A percentile compares a stretch with the other conserved stretches of the same genome.
Evolutionary conservation across 1,139 yeast genomes (phyloP).

Genomic region (Ogataea hybrid): DNA sequence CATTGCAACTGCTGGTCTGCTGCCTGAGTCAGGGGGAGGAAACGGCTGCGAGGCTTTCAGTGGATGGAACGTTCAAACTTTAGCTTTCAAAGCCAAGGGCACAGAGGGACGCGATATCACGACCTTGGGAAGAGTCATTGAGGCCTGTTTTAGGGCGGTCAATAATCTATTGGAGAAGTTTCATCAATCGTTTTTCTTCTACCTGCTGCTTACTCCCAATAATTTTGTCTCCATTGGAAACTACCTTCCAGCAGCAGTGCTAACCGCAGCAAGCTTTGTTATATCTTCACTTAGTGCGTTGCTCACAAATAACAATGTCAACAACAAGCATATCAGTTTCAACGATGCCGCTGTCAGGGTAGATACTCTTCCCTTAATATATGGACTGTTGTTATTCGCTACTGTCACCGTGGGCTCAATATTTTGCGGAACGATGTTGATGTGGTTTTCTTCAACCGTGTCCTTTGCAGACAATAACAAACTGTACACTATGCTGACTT

Average conservation of each 20-base stretch:
- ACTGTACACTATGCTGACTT: constrained; percentile 14
- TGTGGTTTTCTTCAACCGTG: constrained; percentile 10
- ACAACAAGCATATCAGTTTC: constrained; percentile 14
- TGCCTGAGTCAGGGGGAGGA: constrained; percentile 28
- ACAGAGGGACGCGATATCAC: constrained; percentile 74
- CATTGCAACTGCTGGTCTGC: constrained; percentile 70
- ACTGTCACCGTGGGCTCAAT: constrained; percentile 13
- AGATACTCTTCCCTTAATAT: constrained; percentile 20
- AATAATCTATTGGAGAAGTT: constrained; percentile 92
- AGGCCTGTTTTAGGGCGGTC: constrained; percentile 82
- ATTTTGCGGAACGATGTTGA: constrained; percentile 18
- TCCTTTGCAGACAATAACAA: constrained; percentile 12
- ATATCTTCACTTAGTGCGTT: constrained; percentile 64
- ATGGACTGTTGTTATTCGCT: constrained; percentile 21
- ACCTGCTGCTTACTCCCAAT: constrained; percentile 74
- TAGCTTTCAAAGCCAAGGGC: constrained; percentile 67
- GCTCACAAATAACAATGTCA: constrained; percentile 40
- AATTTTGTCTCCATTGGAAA: constrained; percentile 92
- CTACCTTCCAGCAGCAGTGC: constrained; percentile 82
- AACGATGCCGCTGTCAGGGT: constrained; percentile 6
- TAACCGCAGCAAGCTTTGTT: constrained; percentile 69
- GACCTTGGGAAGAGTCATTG: constrained; percentile 87
- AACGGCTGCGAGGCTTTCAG: constrained; percentile 88
- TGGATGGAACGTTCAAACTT: constrained; percentile 94
- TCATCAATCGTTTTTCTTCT: constrained; percentile 96